Evolutionary conservation across 257 asterid genomes (phyloP).

Genomic region (Knoxia roxburghii): DNA sequence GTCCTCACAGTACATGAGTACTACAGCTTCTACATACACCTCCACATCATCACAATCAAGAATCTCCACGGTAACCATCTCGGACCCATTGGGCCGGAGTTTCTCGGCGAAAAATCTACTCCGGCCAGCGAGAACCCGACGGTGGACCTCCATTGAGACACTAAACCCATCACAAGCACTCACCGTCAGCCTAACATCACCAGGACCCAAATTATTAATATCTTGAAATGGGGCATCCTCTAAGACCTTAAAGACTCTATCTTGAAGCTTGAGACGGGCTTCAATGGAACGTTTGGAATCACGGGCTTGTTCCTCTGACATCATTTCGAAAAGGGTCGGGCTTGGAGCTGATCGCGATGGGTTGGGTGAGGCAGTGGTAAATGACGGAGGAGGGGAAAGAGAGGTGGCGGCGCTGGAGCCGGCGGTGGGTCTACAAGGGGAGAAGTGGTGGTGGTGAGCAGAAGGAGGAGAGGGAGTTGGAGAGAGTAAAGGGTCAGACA

Average conservation of each 20-base stretch:
- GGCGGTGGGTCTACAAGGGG: constrained; percentile 4
- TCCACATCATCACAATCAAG: constrained; percentile 87
- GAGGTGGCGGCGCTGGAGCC: constrained; percentile 23
- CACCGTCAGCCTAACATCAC: constrained; percentile 80
- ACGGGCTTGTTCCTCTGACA: constrained; percentile 62
- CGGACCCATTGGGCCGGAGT: constrained; percentile 59
- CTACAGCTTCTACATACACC: constrained; percentile 70
- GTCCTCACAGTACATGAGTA: constrained; percentile 73
- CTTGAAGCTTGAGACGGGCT: constrained; percentile 42
- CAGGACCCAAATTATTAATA: constrained; percentile 15
- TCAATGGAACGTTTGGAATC: constrained; percentile 36
- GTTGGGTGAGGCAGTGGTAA: constrained; percentile 14
- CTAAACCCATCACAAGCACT: constrained; percentile 40
- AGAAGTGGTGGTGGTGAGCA: constrained; percentile 3
- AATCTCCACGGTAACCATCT: constrained; percentile 60
- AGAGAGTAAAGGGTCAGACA: constrained; percentile 63
- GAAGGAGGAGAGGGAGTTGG: constrained; percentile 29
- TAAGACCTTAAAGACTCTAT: constrained; percentile 48
- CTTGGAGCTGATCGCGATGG: constrained; percentile 16
- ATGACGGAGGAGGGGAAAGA: constrained; percentile 49
- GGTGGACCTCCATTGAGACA: constrained; percentile 71
- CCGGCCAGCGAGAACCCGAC: constrained; percentile 48
- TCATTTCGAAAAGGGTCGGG: constrained; percentile 80
- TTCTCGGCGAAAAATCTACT: constrained; percentile 83
- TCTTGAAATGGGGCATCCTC: constrained; percentile 45